These are phyloP conservation scores for Cladorrhinum samala DNA, from an alignment of 495 filamentous ascomycete genomes.

Conservation along the genomic window DNA sequence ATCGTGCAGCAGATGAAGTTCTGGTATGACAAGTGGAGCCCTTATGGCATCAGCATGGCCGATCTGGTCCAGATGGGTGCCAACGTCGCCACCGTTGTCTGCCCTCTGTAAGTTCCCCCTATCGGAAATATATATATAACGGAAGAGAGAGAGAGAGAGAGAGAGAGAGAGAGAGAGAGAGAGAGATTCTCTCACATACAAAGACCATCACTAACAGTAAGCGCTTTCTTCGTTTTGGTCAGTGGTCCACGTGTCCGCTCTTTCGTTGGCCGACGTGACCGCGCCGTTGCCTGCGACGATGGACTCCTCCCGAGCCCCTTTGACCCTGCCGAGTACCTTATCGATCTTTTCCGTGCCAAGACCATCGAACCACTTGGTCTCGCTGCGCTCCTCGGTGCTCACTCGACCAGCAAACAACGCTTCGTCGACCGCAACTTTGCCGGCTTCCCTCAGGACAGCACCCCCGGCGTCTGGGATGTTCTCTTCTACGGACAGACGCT, in stretches of 20 bases:
- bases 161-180: too few relatives aligned
- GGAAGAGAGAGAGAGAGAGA: too few relatives aligned
- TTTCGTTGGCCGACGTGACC: conserved; percentile 30
- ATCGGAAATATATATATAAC: too few relatives aligned
- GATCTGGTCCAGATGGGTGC: conserved; percentile 38
- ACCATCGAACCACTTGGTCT: conserved; percentile 41
- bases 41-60: conserved; percentile 32
- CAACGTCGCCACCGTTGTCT: conserved; percentile 31
- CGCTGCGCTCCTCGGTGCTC: conserved; percentile 46
- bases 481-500: conserved; percentile 42
- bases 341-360: conserved; percentile 42
- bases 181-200: too few relatives aligned
- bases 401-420: conserved; percentile 40
- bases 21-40: conserved; percentile 27
- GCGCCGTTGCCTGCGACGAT: conserved; percentile 12
- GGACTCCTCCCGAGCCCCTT: conserved; percentile 24
- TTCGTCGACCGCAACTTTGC: conserved; percentile 33
- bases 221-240: not conserved
- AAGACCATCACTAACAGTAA: not conserved
- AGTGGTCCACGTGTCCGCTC: conserved; percentile 30
- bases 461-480: conserved; percentile 32
- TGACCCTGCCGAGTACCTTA: conserved; percentile 21
- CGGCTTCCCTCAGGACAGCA: conserved; percentile 32
- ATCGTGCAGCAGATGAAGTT: conserved; percentile 25
- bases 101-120: conserved; percentile 23